Evolutionary conservation across 495 filamentous ascomycete species (phyloP).

Genomic region (Jackrogersella multiformis): DNA sequence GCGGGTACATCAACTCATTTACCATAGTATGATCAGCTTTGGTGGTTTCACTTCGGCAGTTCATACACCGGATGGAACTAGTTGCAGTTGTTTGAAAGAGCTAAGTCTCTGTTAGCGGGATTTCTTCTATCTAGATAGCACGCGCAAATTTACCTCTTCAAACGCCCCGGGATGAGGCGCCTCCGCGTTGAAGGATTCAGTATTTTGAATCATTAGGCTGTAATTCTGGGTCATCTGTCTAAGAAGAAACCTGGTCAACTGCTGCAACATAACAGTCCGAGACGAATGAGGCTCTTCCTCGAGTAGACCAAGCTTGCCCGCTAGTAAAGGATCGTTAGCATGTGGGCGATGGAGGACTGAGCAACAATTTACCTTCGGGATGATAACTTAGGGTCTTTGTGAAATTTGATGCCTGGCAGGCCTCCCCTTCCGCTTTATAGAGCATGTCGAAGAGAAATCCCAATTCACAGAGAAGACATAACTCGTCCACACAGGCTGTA

Average conservation of each 20-base stretch:
- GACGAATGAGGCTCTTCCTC: conserved; percentile 81
- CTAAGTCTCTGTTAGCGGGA: conserved; percentile 9
- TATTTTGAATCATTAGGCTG: conserved; percentile 65
- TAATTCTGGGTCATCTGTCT: conserved; percentile 76
- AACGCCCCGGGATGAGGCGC: conserved; percentile 28
- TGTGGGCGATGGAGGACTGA: neutral
- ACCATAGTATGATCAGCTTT: conserved; percentile 73
- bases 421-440: conserved; percentile 89
- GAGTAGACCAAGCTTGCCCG: conserved; percentile 74
- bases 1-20: conserved; percentile 87
- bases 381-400: conserved; percentile 85
- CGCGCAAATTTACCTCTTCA: conserved; percentile 40
- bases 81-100: conserved; percentile 54
- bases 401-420: conserved; percentile 97
- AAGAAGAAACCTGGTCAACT: conserved; percentile 78
- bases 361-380: conserved; percentile 63
- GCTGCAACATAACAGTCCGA: conserved; percentile 78
- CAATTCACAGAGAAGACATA: conserved; percentile 91
- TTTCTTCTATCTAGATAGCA: neutral
- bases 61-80: conserved; percentile 77
- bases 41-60: conserved; percentile 80
- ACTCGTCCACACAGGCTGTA: conserved; percentile 78
- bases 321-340: conserved; percentile 49
- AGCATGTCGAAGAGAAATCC: conserved; percentile 98
- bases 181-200: conserved; percentile 39